phyloP scores from a whole-genome alignment of 164 flowering plant genomes.

The Magnolia changhungtana region DNA sequence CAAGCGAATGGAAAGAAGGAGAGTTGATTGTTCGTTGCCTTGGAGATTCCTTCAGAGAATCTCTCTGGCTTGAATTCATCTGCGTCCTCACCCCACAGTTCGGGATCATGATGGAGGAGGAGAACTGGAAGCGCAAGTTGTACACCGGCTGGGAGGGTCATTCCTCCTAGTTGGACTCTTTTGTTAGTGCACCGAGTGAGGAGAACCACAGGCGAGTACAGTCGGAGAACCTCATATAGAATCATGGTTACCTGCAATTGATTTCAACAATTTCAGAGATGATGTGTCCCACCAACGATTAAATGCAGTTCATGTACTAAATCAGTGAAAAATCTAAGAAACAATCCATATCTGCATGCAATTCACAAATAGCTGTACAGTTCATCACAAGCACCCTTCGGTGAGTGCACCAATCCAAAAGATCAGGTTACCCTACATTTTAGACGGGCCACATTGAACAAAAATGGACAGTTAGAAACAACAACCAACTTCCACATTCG shows the following conservation, averaged over 20 bases:
- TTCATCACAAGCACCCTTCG: no score
- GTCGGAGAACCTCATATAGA: conserved; percentile 3
- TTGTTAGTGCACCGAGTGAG: background rate
- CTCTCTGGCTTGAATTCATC: conserved; percentile 7
- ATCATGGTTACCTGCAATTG: conserved; percentile 6
- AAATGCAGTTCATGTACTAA: background rate
- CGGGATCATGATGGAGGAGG: background rate
- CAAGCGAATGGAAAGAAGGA: conserved; percentile 6
- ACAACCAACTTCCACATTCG: no score
- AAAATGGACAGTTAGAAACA: background rate
- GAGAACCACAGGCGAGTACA: background rate
- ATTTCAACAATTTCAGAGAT: background rate
- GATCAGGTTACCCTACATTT: background rate
- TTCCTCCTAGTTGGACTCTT: background rate
- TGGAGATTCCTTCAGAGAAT: background rate
- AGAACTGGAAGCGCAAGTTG: background rate
- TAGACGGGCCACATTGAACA: background rate
- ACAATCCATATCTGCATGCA: background rate
- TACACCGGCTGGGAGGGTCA: background rate
- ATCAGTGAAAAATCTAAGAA: background rate
- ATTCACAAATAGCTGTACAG: background rate
- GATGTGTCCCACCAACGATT: background rate
- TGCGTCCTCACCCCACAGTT: conserved; percentile 4
- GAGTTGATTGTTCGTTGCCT: conserved; percentile 2
- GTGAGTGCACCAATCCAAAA: no score